phyloP scores from a whole-genome alignment of 2,329 filamentous ascomycete species.

The Neocucurbitaria cava region DNA sequence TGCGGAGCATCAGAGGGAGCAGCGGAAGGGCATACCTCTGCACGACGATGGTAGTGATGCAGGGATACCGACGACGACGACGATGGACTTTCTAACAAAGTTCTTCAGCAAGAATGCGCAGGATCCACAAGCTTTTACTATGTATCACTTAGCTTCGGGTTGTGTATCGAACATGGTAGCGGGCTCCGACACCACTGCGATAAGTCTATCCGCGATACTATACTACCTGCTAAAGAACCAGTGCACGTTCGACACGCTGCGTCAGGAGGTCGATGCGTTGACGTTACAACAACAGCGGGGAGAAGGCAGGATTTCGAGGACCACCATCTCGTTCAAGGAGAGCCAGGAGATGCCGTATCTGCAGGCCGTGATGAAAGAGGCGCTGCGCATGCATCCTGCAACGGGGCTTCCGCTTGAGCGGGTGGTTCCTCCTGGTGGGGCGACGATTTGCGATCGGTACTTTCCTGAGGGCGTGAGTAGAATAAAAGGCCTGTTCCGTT shows the following conservation, averaged over 20 bases:
- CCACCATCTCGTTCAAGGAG: slow-evolving; percentile 17
- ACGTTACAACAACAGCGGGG: too few species aligned
- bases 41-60: not conserved
- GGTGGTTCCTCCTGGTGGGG: slow-evolving; percentile 28
- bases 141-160: slow-evolving; percentile 48
- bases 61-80: not conserved
- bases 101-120: slow-evolving; percentile 22
- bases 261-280: not conserved
- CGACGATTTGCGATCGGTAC: slow-evolving; percentile 14
- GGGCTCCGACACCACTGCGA: slow-evolving; percentile 54
- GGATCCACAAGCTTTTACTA: slow-evolving; percentile 46
- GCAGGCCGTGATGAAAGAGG: slow-evolving; percentile 38
- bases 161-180: slow-evolving; percentile 48
- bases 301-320: slow-evolving; percentile 24
- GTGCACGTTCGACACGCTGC: slow-evolving; percentile 1
- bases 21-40: slow-evolving; percentile 10
- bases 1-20: slow-evolving; percentile 15
- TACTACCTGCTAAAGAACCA: slow-evolving; percentile 30
- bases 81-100: slow-evolving; percentile 23
- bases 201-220: slow-evolving; percentile 39
- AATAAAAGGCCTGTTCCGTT: too few species aligned
- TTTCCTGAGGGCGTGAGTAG: slow-evolving; percentile 19
- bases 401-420: slow-evolving; percentile 29
- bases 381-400: slow-evolving; percentile 31
- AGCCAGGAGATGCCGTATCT: slow-evolving; percentile 39